Evolutionary conservation across 2,329 filamentous ascomycete species (phyloP).

Genomic region (Seiridium unicorne): DNA sequence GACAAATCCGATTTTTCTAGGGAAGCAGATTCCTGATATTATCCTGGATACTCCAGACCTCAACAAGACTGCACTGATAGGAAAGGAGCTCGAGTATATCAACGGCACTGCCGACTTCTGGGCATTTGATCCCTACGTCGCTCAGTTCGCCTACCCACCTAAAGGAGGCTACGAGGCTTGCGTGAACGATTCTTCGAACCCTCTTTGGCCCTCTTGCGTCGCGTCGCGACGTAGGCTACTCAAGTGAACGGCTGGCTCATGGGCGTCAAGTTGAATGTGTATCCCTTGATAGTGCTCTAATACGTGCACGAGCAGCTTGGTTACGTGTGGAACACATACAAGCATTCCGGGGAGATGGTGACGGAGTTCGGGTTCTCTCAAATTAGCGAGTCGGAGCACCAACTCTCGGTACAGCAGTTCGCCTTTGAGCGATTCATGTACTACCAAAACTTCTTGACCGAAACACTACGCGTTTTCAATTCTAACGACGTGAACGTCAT

Average conservation of each 20-base stretch:
- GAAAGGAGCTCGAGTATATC: constrained; percentile 46
- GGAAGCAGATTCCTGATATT: constrained; percentile 46
- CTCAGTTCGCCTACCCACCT: constrained; percentile 50
- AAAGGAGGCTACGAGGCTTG: constrained; percentile 45
- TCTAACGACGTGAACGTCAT: constrained; percentile 54
- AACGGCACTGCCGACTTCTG: constrained; percentile 53
- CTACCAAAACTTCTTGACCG: constrained; percentile 52
- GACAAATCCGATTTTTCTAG: constrained; percentile 51
- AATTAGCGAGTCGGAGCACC: constrained; percentile 40
- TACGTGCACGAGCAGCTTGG: constrained; percentile 55
- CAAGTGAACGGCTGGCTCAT: constrained; percentile 56
- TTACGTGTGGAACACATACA: constrained; percentile 61
- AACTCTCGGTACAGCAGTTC: constrained; percentile 48
- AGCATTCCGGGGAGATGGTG: constrained; percentile 36
- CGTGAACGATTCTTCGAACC: constrained; percentile 40
- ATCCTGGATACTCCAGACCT: constrained; percentile 42
- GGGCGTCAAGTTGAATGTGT: constrained; percentile 53
- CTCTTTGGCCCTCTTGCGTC: constrained; percentile 52
- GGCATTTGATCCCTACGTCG: constrained; percentile 58
- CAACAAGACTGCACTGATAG: constrained; percentile 41
- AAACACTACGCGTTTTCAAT: constrained; percentile 53
- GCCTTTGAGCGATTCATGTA: constrained; percentile 54
- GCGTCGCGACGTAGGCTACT: constrained; percentile 44
- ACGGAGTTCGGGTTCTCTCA: constrained; percentile 59
- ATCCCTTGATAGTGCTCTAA: constrained; percentile 57